Evolutionary conservation across 2,329 filamentous ascomycete species (phyloP).

Genomic region (Colletotrichum liriopes): DNA sequence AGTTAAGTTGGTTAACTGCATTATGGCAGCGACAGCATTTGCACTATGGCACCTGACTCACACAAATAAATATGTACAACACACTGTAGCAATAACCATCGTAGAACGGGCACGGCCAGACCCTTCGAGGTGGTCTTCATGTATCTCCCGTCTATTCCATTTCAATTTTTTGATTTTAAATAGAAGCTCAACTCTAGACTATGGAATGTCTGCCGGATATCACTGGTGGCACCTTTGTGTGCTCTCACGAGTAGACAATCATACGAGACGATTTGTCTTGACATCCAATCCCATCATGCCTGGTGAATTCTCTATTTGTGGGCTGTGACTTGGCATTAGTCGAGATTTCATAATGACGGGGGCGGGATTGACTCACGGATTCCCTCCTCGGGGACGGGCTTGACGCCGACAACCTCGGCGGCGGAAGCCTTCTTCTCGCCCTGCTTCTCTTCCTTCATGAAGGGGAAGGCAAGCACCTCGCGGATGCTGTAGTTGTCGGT

Average conservation of each 20-base stretch:
- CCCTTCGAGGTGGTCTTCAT: conserved; percentile 25
- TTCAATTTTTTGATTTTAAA: conserved; percentile 5
- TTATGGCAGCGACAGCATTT: conserved; percentile 30
- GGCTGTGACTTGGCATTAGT: conserved; percentile 30
- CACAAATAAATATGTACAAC: conserved; percentile 35
- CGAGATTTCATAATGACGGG: not conserved
- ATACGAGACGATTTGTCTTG: conserved; percentile 32
- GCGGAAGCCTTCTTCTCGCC: conserved; percentile 67
- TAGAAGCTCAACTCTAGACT: conserved; percentile 43
- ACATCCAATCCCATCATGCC: conserved; percentile 14
- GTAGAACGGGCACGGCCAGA: conserved; percentile 1
- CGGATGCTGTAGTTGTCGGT: conserved; percentile 94
- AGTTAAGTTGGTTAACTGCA: conserved; percentile 9
- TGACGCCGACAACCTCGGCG: conserved; percentile 74
- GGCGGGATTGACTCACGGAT: conserved; percentile 52
- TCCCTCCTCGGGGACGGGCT: conserved; percentile 73
- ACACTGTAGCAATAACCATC: conserved; percentile 31
- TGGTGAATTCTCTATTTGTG: conserved; percentile 41
- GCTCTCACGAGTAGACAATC: conserved; percentile 26
- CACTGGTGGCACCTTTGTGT: conserved; percentile 16
- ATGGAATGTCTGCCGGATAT: conserved; percentile 42
- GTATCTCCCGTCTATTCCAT: conserved; percentile 15
- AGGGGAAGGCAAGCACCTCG: conserved; percentile 96
- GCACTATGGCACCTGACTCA: conserved; percentile 34
- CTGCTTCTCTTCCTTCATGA: conserved; percentile 90